phyloP scores from a whole-genome alignment of 2,329 filamentous ascomycete genomes.

The Cladophialophora bantiana region DNA sequence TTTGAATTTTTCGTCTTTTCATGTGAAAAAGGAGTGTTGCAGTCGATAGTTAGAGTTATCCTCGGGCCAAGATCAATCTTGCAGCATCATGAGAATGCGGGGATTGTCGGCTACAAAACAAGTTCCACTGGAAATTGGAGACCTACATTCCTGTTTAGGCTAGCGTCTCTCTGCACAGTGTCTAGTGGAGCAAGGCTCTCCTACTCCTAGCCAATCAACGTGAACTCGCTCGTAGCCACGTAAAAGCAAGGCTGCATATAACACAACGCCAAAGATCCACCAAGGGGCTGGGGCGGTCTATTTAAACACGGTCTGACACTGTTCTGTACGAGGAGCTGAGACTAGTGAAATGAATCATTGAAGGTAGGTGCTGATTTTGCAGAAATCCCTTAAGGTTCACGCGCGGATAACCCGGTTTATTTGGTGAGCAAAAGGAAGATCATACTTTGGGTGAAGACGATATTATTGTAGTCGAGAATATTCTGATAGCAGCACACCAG shows the following conservation, averaged over 20 bases:
- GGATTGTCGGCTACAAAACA: neutral
- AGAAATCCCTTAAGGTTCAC: neutral
- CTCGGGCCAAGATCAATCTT: neutral
- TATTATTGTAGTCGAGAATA: neutral
- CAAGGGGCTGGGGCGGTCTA: neutral
- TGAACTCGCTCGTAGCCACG: neutral
- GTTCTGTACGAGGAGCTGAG: too few species aligned
- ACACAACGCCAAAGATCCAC: neutral
- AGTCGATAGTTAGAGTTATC: slow-evolving; percentile 4
- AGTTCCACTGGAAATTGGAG: slow-evolving; percentile 2
- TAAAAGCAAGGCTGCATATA: neutral
- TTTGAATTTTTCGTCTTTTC: neutral
- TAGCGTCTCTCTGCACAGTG: neutral
- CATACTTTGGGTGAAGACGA: neutral
- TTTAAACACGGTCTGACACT: neutral
- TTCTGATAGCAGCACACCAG: neutral
- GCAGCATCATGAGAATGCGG: neutral
- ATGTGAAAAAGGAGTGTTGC: neutral
- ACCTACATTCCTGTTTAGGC: neutral
- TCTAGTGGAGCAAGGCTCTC: neutral
- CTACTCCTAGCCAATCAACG: neutral
- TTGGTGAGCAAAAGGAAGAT: neutral
- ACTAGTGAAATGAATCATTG: too few species aligned
- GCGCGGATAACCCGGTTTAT: neutral
- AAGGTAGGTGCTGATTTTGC: neutral